These are phyloP conservation scores for Remersonia thermophila DNA, from an alignment of 2,329 filamentous ascomycete species.

Conservation along the genomic window DNA sequence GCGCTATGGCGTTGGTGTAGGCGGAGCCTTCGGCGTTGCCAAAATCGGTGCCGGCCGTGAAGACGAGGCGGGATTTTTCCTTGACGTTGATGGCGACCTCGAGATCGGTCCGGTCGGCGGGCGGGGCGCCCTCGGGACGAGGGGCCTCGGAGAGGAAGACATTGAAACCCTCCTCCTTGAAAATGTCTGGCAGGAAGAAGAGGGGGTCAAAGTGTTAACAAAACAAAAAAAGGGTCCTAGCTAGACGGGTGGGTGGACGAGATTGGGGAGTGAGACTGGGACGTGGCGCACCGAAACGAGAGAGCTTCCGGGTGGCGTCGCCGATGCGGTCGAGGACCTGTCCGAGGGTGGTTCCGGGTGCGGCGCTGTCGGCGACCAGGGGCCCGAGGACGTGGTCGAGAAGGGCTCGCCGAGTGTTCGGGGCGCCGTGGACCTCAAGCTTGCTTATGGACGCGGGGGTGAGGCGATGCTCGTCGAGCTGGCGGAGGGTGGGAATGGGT, in stretches of 20 bases:
- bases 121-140: slow-evolving; percentile 51
- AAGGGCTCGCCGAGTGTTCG: slow-evolving; percentile 72
- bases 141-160: slow-evolving; percentile 71
- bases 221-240: too few relatives aligned
- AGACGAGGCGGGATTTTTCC: slow-evolving; percentile 70
- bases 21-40: slow-evolving; percentile 91
- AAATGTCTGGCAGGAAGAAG: slow-evolving; percentile 66
- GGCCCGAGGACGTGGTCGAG: slow-evolving; percentile 72
- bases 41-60: slow-evolving; percentile 90
- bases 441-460: slow-evolving; percentile 81
- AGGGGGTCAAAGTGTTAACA: slow-evolving; percentile 2
- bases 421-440: slow-evolving; percentile 69
- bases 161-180: slow-evolving; percentile 67
- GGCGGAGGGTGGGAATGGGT: neutral
- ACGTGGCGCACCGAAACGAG: slow-evolving; percentile 63
- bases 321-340: slow-evolving; percentile 67
- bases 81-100: slow-evolving; percentile 66
- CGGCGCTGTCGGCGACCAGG: slow-evolving; percentile 55
- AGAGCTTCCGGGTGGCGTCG: slow-evolving; percentile 59
- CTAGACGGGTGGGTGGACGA: too few relatives aligned
- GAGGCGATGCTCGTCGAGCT: slow-evolving; percentile 73
- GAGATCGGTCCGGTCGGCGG: slow-evolving; percentile 62
- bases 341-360: slow-evolving; percentile 61
- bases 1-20: slow-evolving; percentile 73
- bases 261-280: too few relatives aligned